These are phyloP conservation scores for Stereum hirsutum DNA, from an alignment of 1,284 basidiomycete species.

Conservation along the genomic window DNA sequence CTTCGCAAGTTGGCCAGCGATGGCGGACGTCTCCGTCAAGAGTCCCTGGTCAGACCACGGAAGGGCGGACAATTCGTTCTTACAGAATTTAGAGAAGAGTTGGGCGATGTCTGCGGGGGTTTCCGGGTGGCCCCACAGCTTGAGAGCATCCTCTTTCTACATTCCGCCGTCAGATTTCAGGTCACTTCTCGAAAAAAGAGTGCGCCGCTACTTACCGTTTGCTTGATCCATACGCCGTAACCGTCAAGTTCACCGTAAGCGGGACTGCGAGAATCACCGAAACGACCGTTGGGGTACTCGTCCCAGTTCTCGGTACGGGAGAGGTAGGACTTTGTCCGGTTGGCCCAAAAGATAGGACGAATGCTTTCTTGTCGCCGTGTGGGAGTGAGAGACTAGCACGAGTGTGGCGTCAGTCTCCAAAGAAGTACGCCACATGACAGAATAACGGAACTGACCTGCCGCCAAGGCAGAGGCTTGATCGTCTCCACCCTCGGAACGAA, in stretches of 20 bases:
- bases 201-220: slow-evolving; percentile 46
- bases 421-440: slow-evolving; percentile 4
- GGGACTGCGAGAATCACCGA: slow-evolving; percentile 93
- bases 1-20: slow-evolving; percentile 70
- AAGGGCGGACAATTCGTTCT: slow-evolving; percentile 60
- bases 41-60: slow-evolving; percentile 95
- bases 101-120: slow-evolving; percentile 54
- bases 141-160: slow-evolving; percentile 76
- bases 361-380: slow-evolving; percentile 83
- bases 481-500: slow-evolving; percentile 81
- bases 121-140: slow-evolving; percentile 83
- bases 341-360: slow-evolving; percentile 94
- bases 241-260: slow-evolving; percentile 98
- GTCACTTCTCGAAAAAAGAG: no score
- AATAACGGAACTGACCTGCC: slow-evolving; percentile 48
- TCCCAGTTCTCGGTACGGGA: slow-evolving; percentile 97
- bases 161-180: slow-evolving; percentile 5
- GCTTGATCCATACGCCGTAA: slow-evolving; percentile 82
- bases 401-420: slow-evolving; percentile 7
- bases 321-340: slow-evolving; percentile 85
- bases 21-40: slow-evolving; percentile 80
- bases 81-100: slow-evolving; percentile 81
- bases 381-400: slow-evolving; percentile 72
- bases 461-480: slow-evolving; percentile 87
- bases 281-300: slow-evolving; percentile 98